These are phyloP conservation scores for Stephania japonica DNA, from an alignment of 164 flowering plant genomes.

Conservation along the genomic window DNA sequence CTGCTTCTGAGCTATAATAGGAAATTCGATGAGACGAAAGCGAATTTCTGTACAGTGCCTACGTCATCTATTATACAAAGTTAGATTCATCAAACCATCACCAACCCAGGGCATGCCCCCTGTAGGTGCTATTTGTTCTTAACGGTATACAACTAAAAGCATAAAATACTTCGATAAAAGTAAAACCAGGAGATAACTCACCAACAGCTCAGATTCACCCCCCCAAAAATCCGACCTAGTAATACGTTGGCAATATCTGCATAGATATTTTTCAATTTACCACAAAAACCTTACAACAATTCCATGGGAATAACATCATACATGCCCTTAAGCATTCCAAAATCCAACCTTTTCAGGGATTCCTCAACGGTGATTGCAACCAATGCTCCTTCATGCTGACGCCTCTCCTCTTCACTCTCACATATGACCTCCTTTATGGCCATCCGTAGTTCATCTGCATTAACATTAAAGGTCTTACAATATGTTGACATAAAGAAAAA, in stretches of 20 bases:
- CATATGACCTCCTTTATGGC: conserved; percentile 90
- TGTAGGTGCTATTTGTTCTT: background rate
- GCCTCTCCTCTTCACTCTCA: conserved; percentile 53
- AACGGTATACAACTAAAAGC: background rate
- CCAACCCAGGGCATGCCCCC: background rate
- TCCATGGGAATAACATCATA: background rate
- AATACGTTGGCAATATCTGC: conserved; percentile 87
- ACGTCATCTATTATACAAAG: too few species aligned
- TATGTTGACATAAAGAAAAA: background rate
- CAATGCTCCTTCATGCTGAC: conserved; percentile 68
- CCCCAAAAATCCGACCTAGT: conserved; percentile 83
- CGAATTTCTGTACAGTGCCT: too few species aligned
- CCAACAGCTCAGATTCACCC: conserved; percentile 89
- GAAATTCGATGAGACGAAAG: too few species aligned
- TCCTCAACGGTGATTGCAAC: conserved; percentile 91
- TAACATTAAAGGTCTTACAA: background rate
- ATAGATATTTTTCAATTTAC: conserved; percentile 4
- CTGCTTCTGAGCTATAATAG: too few species aligned
- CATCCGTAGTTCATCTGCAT: conserved; percentile 78
- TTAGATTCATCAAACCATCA: too few species aligned
- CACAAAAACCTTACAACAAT: background rate
- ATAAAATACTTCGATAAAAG: background rate
- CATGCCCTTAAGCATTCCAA: background rate
- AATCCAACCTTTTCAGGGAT: conserved; percentile 52
- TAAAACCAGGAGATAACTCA: conserved; percentile 26